Base-by-base conservation (phyloP, 192 early-diverging fungal genomes). In the Rhizoclosmatium sp. region DNA sequence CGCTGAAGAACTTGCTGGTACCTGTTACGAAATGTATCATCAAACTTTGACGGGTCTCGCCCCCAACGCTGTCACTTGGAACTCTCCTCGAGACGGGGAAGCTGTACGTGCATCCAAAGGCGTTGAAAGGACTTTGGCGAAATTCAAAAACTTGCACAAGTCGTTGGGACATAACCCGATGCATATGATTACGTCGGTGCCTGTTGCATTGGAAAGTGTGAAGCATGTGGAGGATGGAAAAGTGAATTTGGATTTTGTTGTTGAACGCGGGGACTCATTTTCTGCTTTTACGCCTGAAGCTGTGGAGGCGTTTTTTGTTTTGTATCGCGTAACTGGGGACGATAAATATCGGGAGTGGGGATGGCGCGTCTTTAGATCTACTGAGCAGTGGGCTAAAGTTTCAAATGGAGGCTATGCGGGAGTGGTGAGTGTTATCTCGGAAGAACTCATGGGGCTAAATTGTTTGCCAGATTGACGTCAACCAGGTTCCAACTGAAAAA, bases 21-120 rank as follows among this genome's bases (percentile, higher is more conserved):
- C 92, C 0, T 98, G 97, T 75, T 93, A 87, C 61, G 84, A 93
- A 67, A 93, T 94, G 92, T 96, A 96, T 84, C 86, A 85, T 41
- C 87, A 86, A 69, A 95, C 93, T 10, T 81, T 85, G 19, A 94
- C 95, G 0, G 93, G 94, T 1, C 81, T 98, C 45, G 90, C 94
- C 14, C 89, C 94, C 44, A 95, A 96, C 80, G 93, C 93, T 69
- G 94, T 93, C 31, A 91, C 93, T 92, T 85, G 85, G 88, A 65
- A 83, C 78, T 81, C 65, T 51, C 84, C 1, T 59, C 82, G 80
- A 56, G 67, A 69, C 10, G n/a, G 40, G 59, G 61, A 80, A 64
- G 58, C 47, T 48, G 40, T 77, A 70, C 21, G 69, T 72, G 82
- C 79, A 79, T 1, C 42, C 10, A 64, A 64, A 40, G 61, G n/a